phyloP scores from a whole-genome alignment of 2,329 filamentous ascomycete species.

The Diaporthe batatas region DNA sequence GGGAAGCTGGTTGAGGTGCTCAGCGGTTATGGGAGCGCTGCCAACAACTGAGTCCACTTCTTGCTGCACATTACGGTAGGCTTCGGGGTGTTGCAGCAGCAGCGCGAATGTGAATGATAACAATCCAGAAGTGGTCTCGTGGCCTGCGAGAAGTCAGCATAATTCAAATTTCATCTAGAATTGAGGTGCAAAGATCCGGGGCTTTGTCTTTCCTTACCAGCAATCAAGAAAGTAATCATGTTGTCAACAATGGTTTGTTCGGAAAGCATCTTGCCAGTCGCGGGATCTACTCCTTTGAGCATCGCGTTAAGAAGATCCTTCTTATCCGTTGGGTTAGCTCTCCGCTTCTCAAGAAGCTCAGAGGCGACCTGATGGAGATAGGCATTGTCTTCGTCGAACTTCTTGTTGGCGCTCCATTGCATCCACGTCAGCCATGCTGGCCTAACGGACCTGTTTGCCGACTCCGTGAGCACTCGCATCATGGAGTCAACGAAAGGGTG shows the following conservation, averaged over 20 bases:
- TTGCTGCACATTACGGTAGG: constrained; percentile 40
- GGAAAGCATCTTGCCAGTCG: constrained; percentile 42
- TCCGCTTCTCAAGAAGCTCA: neutral
- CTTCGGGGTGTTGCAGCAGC: constrained; percentile 42
- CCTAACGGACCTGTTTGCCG: constrained; percentile 56
- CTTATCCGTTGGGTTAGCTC: constrained; percentile 20
- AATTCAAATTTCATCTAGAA: no score
- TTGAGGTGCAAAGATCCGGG: no score
- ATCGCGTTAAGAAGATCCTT: constrained; percentile 41
- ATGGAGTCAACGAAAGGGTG: constrained; percentile 41
- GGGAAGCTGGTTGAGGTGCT: constrained; percentile 41
- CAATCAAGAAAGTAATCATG: constrained; percentile 39
- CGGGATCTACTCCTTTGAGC: constrained; percentile 35
- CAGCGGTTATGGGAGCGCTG: constrained; percentile 31
- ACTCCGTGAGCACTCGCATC: constrained; percentile 37
- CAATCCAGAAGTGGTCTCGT: constrained; percentile 43
- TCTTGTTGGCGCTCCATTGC: constrained; percentile 52
- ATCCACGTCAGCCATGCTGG: constrained; percentile 65
- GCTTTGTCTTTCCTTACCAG: no score
- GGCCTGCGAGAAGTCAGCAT: constrained; percentile 25
- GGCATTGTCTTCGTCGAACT: neutral
- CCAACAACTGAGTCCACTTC: constrained; percentile 44
- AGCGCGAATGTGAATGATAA: constrained; percentile 41
- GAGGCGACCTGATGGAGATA: neutral
- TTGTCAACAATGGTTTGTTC: constrained; percentile 42